Evolutionary conservation across 495 filamentous ascomycete species (phyloP).

Genomic region (Penicillium cinerascens): DNA sequence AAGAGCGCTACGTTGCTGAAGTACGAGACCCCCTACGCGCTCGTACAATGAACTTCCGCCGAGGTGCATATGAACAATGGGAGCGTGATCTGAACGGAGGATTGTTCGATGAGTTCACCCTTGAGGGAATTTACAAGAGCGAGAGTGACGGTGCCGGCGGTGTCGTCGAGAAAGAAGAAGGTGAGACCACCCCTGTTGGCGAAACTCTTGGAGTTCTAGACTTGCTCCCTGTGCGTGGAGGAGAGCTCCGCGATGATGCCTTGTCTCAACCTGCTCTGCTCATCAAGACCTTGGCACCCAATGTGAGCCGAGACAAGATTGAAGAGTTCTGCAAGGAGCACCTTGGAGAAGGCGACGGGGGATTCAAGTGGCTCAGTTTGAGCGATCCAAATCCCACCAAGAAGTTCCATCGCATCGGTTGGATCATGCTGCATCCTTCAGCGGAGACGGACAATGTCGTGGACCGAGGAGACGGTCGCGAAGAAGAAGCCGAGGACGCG

Average conservation of each 20-base stretch:
- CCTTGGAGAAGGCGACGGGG: conserved; percentile 78
- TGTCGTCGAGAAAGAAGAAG: conserved; percentile 89
- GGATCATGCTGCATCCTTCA: conserved; percentile 89
- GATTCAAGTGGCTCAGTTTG: conserved; percentile 86
- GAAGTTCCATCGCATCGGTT: conserved; percentile 95
- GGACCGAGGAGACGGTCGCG: conserved; percentile 57
- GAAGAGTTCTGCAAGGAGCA: conserved; percentile 92
- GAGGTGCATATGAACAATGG: conserved; percentile 75
- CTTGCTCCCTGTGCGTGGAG: conserved; percentile 72
- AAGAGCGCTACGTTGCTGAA: conserved; percentile 86
- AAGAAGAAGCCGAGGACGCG: conserved; percentile 61
- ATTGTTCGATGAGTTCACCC: conserved; percentile 86
- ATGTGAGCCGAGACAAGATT: conserved; percentile 89
- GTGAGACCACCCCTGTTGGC: conserved; percentile 81
- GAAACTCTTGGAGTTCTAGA: conserved; percentile 92
- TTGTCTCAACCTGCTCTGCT: conserved; percentile 83
- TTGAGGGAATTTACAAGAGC: conserved; percentile 93
- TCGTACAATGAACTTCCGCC: conserved; percentile 71
- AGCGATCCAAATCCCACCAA: conserved; percentile 97
- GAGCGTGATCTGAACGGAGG: conserved; percentile 76
- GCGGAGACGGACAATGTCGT: conserved; percentile 53
- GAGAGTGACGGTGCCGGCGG: conserved; percentile 87
- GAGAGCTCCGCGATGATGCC: conserved; percentile 79
- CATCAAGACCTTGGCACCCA: conserved; percentile 97
- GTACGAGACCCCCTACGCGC: conserved; percentile 64